These are phyloP conservation scores for Taxillus chinensis DNA, from an alignment of 164 flowering plant genomes.

Conservation along the genomic window DNA sequence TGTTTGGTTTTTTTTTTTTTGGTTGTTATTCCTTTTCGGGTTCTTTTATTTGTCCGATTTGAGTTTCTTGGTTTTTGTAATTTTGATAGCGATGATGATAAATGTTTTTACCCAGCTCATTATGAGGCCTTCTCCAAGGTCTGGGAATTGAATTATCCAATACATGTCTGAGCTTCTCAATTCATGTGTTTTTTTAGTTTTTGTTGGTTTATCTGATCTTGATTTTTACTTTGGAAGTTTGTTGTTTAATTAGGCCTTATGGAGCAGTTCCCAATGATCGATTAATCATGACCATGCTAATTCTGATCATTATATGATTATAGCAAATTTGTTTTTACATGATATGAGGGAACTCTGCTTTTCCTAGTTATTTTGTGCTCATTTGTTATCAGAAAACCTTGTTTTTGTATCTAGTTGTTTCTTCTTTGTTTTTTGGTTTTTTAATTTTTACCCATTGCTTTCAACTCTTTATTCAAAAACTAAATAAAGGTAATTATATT, in stretches of 20 bases:
- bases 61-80: background rate
- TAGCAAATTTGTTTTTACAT: background rate
- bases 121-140: conserved; percentile 4
- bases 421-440: no score
- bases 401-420: no score
- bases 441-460: no score
- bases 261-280: background rate
- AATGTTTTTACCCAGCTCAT: conserved; percentile 10
- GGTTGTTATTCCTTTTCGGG: no score
- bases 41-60: no score
- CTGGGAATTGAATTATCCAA: background rate
- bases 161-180: background rate
- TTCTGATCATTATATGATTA: conserved; percentile 1
- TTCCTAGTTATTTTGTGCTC: background rate
- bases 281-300: conserved; percentile 4
- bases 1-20: no score
- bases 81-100: background rate
- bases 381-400: no score
- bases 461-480: no score
- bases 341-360: background rate
- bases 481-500: no score
- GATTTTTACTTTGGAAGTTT: background rate
- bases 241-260: background rate
- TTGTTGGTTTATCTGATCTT: background rate
- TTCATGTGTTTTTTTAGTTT: background rate